Conservation (phyloP, 768 basidiomycete genomes). For the Chiua virens region DNA sequence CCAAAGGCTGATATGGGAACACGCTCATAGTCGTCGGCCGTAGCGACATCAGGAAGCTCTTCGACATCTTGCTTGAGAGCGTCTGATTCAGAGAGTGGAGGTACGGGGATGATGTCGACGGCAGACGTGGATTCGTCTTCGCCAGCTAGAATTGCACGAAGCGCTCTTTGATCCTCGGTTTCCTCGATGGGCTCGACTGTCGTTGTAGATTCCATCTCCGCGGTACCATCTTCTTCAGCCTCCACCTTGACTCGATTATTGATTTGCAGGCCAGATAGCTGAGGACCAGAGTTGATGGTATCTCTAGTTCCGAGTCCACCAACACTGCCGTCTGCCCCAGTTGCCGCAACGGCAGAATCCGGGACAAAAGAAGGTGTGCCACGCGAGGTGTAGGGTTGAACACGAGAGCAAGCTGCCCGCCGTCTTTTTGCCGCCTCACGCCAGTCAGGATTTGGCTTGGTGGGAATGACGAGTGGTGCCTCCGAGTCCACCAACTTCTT, state of each 20-base stretch:
- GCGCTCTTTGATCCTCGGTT: conserved; percentile 77
- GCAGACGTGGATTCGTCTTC: conserved; percentile 36
- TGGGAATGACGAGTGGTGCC: conserved; percentile 80
- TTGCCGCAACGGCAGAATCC: conserved; percentile 50
- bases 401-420: conserved; percentile 22
- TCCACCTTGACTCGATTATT: conserved; percentile 35
- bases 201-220: background rate
- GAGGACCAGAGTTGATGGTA: conserved; percentile 74
- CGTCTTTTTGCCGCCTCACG: conserved; percentile 72
- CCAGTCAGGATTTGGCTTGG: conserved; percentile 91
- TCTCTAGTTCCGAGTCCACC: conserved; percentile 77
- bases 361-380: conserved; percentile 57
- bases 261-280: conserved; percentile 65
- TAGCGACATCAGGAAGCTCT: conserved; percentile 73
- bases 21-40: conserved; percentile 83
- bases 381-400: conserved; percentile 9
- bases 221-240: conserved; percentile 29
- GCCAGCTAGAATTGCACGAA: conserved; percentile 74
- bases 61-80: conserved; percentile 83
- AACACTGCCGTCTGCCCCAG: conserved; percentile 69
- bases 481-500: conserved; percentile 41
- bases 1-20: conserved; percentile 94
- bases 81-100: conserved; percentile 72
- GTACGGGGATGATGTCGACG: conserved; percentile 63
- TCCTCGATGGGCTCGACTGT: conserved; percentile 41